Percentiles rank a stretch among this genome's conserved stretches.
phyloP scores from a whole-genome alignment of 2,329 filamentous ascomycete genomes.

The Paraconiothyrium sp. region DNA sequence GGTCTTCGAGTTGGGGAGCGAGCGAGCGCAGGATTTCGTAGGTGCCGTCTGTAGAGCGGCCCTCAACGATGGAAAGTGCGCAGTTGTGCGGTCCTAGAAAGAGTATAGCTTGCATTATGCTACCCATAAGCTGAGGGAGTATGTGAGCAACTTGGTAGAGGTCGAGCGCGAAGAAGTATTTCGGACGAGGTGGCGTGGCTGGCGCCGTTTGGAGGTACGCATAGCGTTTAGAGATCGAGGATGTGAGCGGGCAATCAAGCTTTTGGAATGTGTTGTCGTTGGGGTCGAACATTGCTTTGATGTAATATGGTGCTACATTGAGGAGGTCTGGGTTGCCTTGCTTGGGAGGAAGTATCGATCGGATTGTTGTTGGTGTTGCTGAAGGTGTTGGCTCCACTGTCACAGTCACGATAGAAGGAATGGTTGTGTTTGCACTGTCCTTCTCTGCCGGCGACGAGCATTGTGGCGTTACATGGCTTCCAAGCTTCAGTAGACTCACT shows the following conservation, averaged over 20 bases:
- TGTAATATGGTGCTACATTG: conserved; percentile 10
- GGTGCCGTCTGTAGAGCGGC: conserved; percentile 65
- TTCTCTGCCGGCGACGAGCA: background rate
- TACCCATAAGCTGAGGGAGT: conserved; percentile 62
- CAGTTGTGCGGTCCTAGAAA: conserved; percentile 63
- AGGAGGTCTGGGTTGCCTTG: background rate
- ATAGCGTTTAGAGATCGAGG: conserved; percentile 10
- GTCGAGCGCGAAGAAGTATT: conserved; percentile 62
- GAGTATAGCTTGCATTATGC: conserved; percentile 59
- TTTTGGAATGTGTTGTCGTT: conserved; percentile 8
- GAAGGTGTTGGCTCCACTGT: background rate
- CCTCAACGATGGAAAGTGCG: conserved; percentile 65
- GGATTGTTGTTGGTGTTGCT: background rate
- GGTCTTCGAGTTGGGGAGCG: conserved; percentile 46
- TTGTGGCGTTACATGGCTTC: background rate
- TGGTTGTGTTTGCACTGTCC: background rate
- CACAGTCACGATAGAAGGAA: background rate
- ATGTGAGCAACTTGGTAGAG: conserved; percentile 57
- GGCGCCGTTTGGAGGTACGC: conserved; percentile 9
- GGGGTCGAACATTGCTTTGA: conserved; percentile 17
- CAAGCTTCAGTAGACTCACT: background rate
- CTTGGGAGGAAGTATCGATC: conserved; percentile 4
- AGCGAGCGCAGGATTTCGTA: conserved; percentile 60
- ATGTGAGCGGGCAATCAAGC: conserved; percentile 6
- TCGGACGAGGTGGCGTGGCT: conserved; percentile 13